A percentile compares a stretch with the other conserved stretches of the same genome.
These are phyloP conservation scores for Pseudocercospora eumusae DNA, from an alignment of 2,329 filamentous ascomycete species.

Conservation along the genomic window DNA sequence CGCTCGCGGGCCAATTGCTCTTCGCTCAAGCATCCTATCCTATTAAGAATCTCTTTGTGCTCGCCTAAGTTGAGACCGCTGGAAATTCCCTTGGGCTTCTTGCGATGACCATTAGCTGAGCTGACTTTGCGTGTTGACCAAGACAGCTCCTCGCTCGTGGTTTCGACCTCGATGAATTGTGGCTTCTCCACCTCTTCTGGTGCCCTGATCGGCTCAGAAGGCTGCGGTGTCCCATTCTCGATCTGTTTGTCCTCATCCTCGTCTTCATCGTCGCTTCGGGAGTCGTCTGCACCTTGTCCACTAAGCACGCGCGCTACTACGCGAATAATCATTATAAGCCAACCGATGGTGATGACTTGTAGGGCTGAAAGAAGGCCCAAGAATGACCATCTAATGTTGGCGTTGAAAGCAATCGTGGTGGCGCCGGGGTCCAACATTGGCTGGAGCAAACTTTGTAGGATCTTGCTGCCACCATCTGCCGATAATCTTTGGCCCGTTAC, in stretches of 20 bases:
- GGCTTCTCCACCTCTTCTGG: conserved; percentile 30
- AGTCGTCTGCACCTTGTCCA: conserved; percentile 78
- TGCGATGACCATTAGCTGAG: conserved; percentile 40
- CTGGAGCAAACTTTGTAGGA: conserved; percentile 65
- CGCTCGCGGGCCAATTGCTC: conserved; percentile 40
- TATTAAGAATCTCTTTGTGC: conserved; percentile 75
- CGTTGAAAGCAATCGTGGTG: conserved; percentile 72
- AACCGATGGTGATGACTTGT: conserved; percentile 77
- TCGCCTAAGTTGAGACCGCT: conserved; percentile 60
- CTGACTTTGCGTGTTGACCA: conserved; percentile 30
- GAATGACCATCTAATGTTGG: conserved; percentile 73
- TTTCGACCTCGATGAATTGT: conserved; percentile 64
- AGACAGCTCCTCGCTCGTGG: conserved; percentile 67
- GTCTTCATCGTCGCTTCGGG: conserved; percentile 81
- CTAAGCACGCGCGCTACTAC: conserved; percentile 79
- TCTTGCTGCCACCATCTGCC: conserved; percentile 50
- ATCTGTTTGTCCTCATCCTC: conserved; percentile 65
- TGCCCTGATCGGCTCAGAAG: conserved; percentile 24
- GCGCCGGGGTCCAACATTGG: conserved; percentile 72
- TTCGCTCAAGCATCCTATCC: conserved; percentile 67
- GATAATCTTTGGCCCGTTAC: conserved; percentile 58
- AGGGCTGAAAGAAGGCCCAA: conserved; percentile 73
- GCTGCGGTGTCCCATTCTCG: conserved; percentile 31
- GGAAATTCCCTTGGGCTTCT: conserved; percentile 58
- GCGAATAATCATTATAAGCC: conserved; percentile 85